Percentiles rank a stretch among this genome's conserved stretches.
Evolutionary conservation across 1,284 basidiomycete genomes (phyloP).

Genomic region (Entoloma clypeatum): DNA sequence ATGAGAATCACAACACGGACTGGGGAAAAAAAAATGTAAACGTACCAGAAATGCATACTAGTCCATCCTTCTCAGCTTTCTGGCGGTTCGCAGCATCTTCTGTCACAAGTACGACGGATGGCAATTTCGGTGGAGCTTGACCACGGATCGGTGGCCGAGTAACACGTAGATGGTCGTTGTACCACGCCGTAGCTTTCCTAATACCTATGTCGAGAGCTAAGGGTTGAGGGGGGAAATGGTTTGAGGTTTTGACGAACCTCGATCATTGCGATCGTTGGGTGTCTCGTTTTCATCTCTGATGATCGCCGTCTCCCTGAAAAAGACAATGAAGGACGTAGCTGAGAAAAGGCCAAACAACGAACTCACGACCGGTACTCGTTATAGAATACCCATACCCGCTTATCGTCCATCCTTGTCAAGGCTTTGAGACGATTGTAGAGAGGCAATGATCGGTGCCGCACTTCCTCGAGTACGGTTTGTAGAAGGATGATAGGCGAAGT

Average conservation of each 20-base stretch:
- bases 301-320: constrained; percentile 70
- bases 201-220: constrained; percentile 55
- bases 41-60: constrained; percentile 64
- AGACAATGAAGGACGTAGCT: constrained; percentile 16
- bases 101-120: constrained; percentile 77
- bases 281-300: constrained; percentile 71
- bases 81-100: constrained; percentile 87
- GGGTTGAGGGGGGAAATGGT: not conserved
- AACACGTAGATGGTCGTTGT: constrained; percentile 66
- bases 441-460: constrained; percentile 90
- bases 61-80: constrained; percentile 68
- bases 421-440: constrained; percentile 89
- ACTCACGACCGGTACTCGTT: constrained; percentile 84
- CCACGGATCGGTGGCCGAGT: constrained; percentile 53
- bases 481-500: constrained; percentile 81
- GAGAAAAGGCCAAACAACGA: constrained; percentile 10
- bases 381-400: constrained; percentile 84
- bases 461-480: constrained; percentile 96
- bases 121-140: constrained; percentile 38
- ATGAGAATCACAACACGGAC: not conserved
- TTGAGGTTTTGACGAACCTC: constrained; percentile 49
- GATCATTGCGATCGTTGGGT: constrained; percentile 90
- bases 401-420: constrained; percentile 77
- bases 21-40: constrained; percentile 1
- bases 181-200: constrained; percentile 82